Percentiles rank a stretch among this genome's conserved stretches.
These are phyloP conservation scores for Pleomassaria siparia DNA, from an alignment of 2,329 filamentous ascomycete genomes.

Conservation along the genomic window DNA sequence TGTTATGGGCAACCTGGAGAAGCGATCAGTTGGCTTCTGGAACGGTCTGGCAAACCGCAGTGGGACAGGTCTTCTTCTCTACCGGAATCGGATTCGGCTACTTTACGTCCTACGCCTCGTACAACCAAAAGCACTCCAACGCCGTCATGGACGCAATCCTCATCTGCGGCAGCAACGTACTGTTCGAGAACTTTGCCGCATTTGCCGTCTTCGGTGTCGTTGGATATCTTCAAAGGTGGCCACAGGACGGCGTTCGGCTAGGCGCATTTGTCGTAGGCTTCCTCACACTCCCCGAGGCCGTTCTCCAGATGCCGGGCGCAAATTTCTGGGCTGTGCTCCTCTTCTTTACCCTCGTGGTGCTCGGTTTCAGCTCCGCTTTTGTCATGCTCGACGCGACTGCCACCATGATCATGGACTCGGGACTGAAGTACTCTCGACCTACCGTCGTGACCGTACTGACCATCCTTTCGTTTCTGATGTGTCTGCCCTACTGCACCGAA, in stretches of 20 bases:
- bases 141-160: conserved; percentile 61
- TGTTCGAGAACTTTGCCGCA: conserved; percentile 58
- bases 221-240: conserved; percentile 50
- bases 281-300: conserved; percentile 59
- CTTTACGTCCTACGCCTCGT: conserved; percentile 61
- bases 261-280: conserved; percentile 62
- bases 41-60: conserved; percentile 61
- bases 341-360: conserved; percentile 61
- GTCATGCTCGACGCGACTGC: conserved; percentile 61
- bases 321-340: conserved; percentile 62
- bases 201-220: conserved; percentile 60
- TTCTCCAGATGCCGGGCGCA: conserved; percentile 58
- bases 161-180: conserved; percentile 57
- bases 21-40: conserved; percentile 54
- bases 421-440: conserved; percentile 49
- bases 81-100: conserved; percentile 60
- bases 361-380: conserved; percentile 61
- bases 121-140: conserved; percentile 59
- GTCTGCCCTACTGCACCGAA: conserved; percentile 59
- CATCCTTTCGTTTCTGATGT: conserved; percentile 56
- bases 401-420: conserved; percentile 57
- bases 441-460: conserved; percentile 54
- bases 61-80: conserved; percentile 62
- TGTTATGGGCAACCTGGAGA: conserved; percentile 54
- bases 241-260: conserved; percentile 48